phyloP scores from a whole-genome alignment of 2,329 filamentous ascomycete genomes.

The Arthrobotrys megalospora region DNA sequence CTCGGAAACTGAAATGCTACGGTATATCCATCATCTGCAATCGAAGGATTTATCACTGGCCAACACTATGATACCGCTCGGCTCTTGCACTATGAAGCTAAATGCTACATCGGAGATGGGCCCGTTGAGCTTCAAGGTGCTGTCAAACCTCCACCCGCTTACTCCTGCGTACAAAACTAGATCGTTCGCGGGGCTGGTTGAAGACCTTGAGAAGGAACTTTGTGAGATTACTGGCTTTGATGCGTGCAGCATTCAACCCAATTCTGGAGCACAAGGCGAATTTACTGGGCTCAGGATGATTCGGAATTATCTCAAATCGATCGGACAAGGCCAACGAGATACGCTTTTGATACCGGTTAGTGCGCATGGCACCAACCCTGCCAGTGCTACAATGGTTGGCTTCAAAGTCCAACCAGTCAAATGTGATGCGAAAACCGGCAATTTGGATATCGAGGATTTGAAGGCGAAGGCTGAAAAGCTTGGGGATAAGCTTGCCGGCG shows the following conservation, averaged over 20 bases:
- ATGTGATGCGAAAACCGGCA: slow-evolving; percentile 87
- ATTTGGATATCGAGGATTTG: slow-evolving; percentile 88
- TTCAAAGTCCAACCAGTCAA: slow-evolving; percentile 95
- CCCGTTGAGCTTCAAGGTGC: slow-evolving; percentile 82
- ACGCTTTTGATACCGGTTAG: slow-evolving; percentile 96
- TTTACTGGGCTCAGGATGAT: slow-evolving; percentile 92
- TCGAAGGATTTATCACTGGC: slow-evolving; percentile 94
- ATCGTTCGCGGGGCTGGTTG: slow-evolving; percentile 80
- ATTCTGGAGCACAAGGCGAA: slow-evolving; percentile 95
- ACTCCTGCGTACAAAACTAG: slow-evolving; percentile 75
- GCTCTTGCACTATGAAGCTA: slow-evolving; percentile 98
- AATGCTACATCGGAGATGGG: slow-evolving; percentile 96
- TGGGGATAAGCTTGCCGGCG: slow-evolving; percentile 85
- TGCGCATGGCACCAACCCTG: slow-evolving; percentile 95
- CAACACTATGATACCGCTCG: slow-evolving; percentile 97
- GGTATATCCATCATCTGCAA: slow-evolving; percentile 93
- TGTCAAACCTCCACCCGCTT: slow-evolving; percentile 86
- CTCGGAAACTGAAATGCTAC: slow-evolving; percentile 92
- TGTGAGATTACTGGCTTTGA: slow-evolving; percentile 90
- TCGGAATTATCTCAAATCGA: slow-evolving; percentile 82
- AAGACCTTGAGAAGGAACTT: slow-evolving; percentile 81
- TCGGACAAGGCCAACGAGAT: slow-evolving; percentile 80
- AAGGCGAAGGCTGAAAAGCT: slow-evolving; percentile 91
- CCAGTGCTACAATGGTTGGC: slow-evolving; percentile 93
- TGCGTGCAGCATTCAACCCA: slow-evolving; percentile 90